Base-by-base conservation (phyloP, 371 early-diverging fungal genomes). In the Mucor irregularis region DNA sequence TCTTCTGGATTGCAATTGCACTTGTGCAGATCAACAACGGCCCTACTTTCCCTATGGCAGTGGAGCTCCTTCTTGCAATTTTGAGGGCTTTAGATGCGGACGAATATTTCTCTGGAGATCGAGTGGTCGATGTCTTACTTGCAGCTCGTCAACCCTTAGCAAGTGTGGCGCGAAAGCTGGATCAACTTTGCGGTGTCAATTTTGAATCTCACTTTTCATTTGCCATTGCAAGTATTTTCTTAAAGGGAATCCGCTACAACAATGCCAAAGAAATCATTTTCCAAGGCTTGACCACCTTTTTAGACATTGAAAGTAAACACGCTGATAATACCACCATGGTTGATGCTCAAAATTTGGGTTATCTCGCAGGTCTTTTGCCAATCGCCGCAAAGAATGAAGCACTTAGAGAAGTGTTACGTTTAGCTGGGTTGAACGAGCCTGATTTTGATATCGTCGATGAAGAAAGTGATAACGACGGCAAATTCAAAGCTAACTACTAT, bases 1-100 rank as follows among this genome's bases (percentile, higher is more conserved):
- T 95, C 66, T 94, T 95, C 74, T 96, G 97, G 97, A 77, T 96
- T 9, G 92, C 88, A 8, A 71, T 94, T 38, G 85, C 92, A 1
- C 74, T 96, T 9, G 82, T 93, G 40, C 90, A 94, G 66, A 86
- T 95, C 39, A 93, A 93, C 28, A 86, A 93, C 57, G 68, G 87
- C 13, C 87, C 87, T 1, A 76, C 92, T 9, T 93, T 93, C 72
- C 68, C 75, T 17, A 83, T 81, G 62, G 92, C 92, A 0, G 62
- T 92, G 11, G 80, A 76, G n/a, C n/a, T n/a, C n/a, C n/a, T n/a
- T n/a, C 78, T 88, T 40, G 86, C 83, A 11, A 87, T 90, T 14
- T 56, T 96, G 16, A 75, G 85, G 51, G 82, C 88, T 0, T 66
- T 96, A 53, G 93, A 95, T 56, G 71, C 74, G 0, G 76, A 84